Conservation (phyloP, 441 rosid genomes). For the Erysimum cheiri region DNA sequence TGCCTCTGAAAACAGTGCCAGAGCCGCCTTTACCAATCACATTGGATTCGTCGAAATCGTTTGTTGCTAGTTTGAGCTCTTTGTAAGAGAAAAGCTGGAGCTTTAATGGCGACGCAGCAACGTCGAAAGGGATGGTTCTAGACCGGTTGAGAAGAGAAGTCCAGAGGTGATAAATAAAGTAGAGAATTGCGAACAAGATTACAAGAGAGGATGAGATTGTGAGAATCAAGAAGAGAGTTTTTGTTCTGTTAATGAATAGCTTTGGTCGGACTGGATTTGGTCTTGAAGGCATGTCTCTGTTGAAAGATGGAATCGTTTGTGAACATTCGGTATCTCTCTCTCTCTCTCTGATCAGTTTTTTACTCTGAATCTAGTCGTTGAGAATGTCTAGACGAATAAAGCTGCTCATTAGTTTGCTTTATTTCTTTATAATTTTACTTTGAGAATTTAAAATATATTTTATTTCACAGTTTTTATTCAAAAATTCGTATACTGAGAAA, state of each 20-base stretch:
- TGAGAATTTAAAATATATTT: not conserved
- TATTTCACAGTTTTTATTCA: not conserved
- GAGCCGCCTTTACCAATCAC: slow-evolving; percentile 96
- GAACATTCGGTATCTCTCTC: slow-evolving; percentile 39
- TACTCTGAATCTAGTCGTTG: slow-evolving; percentile 42
- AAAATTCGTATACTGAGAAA: not conserved
- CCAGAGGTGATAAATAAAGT: slow-evolving; percentile 85
- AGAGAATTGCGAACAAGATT: slow-evolving; percentile 65
- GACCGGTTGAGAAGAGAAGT: slow-evolving; percentile 65
- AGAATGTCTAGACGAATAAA: slow-evolving; percentile 36
- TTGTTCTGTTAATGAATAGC: slow-evolving; percentile 57
- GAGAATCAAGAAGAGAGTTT: slow-evolving; percentile 66
- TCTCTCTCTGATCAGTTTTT: slow-evolving; percentile 3
- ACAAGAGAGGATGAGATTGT: slow-evolving; percentile 71
- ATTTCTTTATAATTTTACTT: slow-evolving; percentile 28
- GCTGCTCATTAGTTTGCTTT: slow-evolving; percentile 33
- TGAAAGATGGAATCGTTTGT: slow-evolving; percentile 32
- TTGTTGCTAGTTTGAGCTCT: slow-evolving; percentile 78
- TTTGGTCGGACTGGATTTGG: slow-evolving; percentile 48
- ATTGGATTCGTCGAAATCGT: slow-evolving; percentile 71
- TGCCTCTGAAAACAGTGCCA: slow-evolving; percentile 88
- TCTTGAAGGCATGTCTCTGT: slow-evolving; percentile 81
- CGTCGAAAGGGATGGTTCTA: slow-evolving; percentile 83
- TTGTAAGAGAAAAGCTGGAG: slow-evolving; percentile 77
- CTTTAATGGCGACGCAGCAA: slow-evolving; percentile 62